These are phyloP conservation scores for Xylariaceae sp. DNA, from an alignment of 2,329 filamentous ascomycete species.

Conservation along the genomic window DNA sequence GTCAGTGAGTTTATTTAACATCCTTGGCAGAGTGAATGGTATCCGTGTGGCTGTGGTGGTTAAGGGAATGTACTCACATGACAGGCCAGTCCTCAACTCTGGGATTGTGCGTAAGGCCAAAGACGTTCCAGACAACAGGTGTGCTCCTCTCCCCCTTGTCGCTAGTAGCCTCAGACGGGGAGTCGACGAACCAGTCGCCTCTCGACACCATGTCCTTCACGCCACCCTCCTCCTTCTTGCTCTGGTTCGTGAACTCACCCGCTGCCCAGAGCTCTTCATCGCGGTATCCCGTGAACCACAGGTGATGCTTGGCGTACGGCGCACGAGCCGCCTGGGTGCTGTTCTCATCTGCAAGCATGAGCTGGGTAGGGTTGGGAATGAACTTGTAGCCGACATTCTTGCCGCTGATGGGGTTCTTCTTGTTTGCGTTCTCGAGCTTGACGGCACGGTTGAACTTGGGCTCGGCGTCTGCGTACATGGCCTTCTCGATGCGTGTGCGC, in stretches of 20 bases:
- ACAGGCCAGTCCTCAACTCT: constrained; percentile 47
- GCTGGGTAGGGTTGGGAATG: constrained; percentile 39
- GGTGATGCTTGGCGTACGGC: constrained; percentile 40
- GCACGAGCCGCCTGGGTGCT: constrained; percentile 40
- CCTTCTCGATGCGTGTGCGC: constrained; percentile 41
- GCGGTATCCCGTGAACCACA: constrained; percentile 45
- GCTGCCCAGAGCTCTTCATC: constrained; percentile 47
- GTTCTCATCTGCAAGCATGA: constrained; percentile 40
- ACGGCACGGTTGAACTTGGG: constrained; percentile 46
- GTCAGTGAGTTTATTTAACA: too few species aligned
- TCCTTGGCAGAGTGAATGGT: background rate
- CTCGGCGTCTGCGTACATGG: constrained; percentile 47
- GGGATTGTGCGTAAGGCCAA: constrained; percentile 44
- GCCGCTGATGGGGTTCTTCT: constrained; percentile 43
- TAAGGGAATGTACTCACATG: constrained; percentile 41
- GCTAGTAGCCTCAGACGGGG: constrained; percentile 9
- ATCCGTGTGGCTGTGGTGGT: background rate
- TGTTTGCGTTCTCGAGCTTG: constrained; percentile 42
- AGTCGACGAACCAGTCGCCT: constrained; percentile 41
- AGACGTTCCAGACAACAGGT: constrained; percentile 48
- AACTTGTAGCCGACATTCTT: constrained; percentile 47
- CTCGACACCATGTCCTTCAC: constrained; percentile 42
- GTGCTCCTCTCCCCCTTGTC: constrained; percentile 38
- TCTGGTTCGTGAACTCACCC: constrained; percentile 48
- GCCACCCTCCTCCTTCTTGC: constrained; percentile 37